These are phyloP conservation scores for Phytophthora sp. DNA, from an alignment of 352 stramenopile genomes.

Conservation along the genomic window DNA sequence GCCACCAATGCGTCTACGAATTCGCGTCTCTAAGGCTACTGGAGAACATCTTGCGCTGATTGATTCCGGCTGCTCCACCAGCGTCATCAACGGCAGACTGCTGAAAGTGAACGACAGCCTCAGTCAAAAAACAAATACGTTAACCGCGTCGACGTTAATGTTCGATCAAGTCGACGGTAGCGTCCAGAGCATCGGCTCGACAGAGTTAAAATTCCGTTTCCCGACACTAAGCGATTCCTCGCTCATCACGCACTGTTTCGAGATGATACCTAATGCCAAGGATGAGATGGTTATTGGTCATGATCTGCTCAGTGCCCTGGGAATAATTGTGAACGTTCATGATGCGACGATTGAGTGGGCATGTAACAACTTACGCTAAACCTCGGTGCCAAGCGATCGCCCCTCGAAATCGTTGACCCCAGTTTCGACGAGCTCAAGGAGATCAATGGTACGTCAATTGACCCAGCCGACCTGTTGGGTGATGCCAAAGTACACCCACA, in stretches of 20 bases:
- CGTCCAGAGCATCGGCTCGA: not conserved
- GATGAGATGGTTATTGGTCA: constrained; percentile 9
- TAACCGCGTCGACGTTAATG: too few species aligned
- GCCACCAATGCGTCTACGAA: too few species aligned
- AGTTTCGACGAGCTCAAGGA: constrained; percentile 1
- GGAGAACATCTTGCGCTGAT: too few species aligned
- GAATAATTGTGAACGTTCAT: constrained; percentile 1
- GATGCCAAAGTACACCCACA: not conserved
- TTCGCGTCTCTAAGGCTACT: too few species aligned
- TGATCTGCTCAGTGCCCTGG: not conserved
- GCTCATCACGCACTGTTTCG: not conserved
- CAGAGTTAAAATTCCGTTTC: constrained; percentile 6
- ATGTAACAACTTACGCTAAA: too few species aligned
- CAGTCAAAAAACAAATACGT: too few species aligned
- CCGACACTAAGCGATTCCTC: constrained; percentile 3
- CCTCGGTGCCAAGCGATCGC: too few species aligned
- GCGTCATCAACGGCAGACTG: too few species aligned
- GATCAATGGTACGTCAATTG: not conserved
- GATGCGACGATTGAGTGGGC: not conserved
- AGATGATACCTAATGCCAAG: not conserved
- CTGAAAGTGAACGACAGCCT: too few species aligned
- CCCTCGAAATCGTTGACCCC: too few species aligned
- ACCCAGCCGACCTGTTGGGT: not conserved
- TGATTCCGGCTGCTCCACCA: too few species aligned
- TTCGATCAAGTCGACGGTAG: too few species aligned